phyloP scores from a whole-genome alignment of 805 yeast genomes.

The Suhomyces canberraensis region DNA sequence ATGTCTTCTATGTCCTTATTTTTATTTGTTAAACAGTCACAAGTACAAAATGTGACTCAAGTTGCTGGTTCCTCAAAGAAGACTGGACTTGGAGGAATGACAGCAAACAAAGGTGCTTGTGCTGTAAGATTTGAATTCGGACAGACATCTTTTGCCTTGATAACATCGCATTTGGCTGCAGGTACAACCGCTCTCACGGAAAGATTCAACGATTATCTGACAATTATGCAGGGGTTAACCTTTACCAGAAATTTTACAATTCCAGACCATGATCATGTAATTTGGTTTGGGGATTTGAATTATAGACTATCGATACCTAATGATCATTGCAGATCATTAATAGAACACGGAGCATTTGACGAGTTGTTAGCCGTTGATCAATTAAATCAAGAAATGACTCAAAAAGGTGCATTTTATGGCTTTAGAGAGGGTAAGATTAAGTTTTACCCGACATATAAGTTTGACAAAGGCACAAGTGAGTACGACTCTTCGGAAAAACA shows the following conservation, averaged over 20 bases:
- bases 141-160: slow-evolving; percentile 53
- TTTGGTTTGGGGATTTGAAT: slow-evolving; percentile 94
- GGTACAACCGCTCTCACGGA: slow-evolving; percentile 81
- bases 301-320: slow-evolving; percentile 73
- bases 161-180: slow-evolving; percentile 93
- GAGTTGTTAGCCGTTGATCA: slow-evolving; percentile 73
- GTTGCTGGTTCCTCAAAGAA: slow-evolving; percentile 95
- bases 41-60: slow-evolving; percentile 56
- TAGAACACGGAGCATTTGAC: slow-evolving; percentile 46
- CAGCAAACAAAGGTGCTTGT: slow-evolving; percentile 96
- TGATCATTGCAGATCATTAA: slow-evolving; percentile 58
- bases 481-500: slow-evolving; percentile 91
- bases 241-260: slow-evolving; percentile 74
- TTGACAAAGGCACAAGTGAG: slow-evolving; percentile 74
- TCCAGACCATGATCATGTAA: slow-evolving; percentile 74
- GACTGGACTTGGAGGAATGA: slow-evolving; percentile 94
- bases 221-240: slow-evolving; percentile 69
- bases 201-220: slow-evolving; percentile 78
- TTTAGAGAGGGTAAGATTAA: slow-evolving; percentile 72
- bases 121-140: slow-evolving; percentile 78
- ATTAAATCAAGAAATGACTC: slow-evolving; percentile 64
- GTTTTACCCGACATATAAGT: slow-evolving; percentile 92
- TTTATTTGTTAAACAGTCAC: slow-evolving; percentile 56
- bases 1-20: slow-evolving; percentile 67
- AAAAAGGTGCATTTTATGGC: slow-evolving; percentile 14